These are phyloP conservation scores for Niebla homalea DNA, from an alignment of 495 filamentous ascomycete species.

Conservation along the genomic window DNA sequence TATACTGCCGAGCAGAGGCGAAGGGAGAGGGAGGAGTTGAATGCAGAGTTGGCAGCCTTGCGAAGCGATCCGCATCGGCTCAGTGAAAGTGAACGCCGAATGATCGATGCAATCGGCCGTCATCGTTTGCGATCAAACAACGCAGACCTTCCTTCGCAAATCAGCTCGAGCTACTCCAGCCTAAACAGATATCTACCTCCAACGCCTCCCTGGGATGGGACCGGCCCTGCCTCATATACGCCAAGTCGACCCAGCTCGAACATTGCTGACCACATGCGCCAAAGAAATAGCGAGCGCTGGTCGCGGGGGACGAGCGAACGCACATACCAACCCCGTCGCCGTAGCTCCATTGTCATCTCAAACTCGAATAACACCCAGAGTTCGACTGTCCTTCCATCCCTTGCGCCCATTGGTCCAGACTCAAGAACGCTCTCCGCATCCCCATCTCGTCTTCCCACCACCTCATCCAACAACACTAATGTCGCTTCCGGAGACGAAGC, in stretches of 20 bases:
- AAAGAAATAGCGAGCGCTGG: constrained; percentile 18
- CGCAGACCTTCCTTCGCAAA: constrained; percentile 5
- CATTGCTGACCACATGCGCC: constrained; percentile 23
- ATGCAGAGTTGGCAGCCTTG: not conserved
- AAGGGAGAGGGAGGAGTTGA: constrained; percentile 10
- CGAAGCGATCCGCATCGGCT: constrained; percentile 31
- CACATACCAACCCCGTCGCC: constrained; percentile 29
- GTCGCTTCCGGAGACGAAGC: constrained; percentile 18
- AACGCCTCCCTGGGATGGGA: constrained; percentile 2
- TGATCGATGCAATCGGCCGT: constrained; percentile 40
- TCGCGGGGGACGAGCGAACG: constrained; percentile 17
- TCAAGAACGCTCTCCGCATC: constrained; percentile 17
- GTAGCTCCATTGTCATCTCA: constrained; percentile 32
- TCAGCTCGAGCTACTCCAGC: constrained; percentile 14
- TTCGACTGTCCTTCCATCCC: constrained; percentile 2
- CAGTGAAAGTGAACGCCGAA: constrained; percentile 41
- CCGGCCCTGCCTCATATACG: constrained; percentile 2
- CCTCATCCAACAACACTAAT: constrained; percentile 1
- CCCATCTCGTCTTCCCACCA: constrained; percentile 17
- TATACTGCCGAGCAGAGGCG: constrained; percentile 23
- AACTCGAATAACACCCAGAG: constrained; percentile 16
- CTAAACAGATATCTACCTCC: constrained; percentile 1
- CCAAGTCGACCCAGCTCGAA: constrained; percentile 8
- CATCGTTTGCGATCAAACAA: constrained; percentile 5
- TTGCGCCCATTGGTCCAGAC: constrained; percentile 15